These are phyloP conservation scores for Pharnaceum exiguum DNA, from an alignment of 148 eudicot species.

Conservation along the genomic window DNA sequence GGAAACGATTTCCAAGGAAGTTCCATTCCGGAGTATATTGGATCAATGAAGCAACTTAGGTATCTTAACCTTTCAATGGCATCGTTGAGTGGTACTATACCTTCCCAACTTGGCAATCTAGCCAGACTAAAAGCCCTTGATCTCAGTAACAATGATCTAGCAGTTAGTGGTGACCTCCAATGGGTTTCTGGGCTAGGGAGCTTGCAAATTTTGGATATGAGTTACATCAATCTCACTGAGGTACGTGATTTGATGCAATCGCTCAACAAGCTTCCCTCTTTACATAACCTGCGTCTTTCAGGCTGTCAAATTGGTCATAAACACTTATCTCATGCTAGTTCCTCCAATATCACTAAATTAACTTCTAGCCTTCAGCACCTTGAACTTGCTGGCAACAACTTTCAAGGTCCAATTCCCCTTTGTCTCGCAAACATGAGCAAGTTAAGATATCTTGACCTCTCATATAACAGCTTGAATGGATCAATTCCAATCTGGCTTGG, in stretches of 20 bases:
- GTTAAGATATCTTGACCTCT: slow-evolving; percentile 20
- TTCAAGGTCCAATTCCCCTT: slow-evolving; percentile 8
- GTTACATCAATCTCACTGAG: not conserved
- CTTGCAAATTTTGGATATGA: slow-evolving; percentile 7
- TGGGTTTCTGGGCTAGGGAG: slow-evolving; percentile 10
- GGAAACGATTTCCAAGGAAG: slow-evolving; percentile 16
- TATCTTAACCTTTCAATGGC: slow-evolving; percentile 23
- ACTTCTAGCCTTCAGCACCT: slow-evolving; percentile 6
- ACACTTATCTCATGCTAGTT: not conserved
- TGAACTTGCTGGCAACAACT: slow-evolving; percentile 10
- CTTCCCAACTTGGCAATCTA: slow-evolving; percentile 29
- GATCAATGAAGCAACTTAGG: slow-evolving; percentile 29
- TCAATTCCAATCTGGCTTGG: slow-evolving; percentile 9
- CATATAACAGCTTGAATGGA: slow-evolving; percentile 15
- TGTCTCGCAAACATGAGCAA: not conserved
- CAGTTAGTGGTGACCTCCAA: slow-evolving; percentile 1
- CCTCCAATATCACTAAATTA: not conserved
- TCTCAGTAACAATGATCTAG: slow-evolving; percentile 10
- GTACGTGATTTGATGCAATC: not conserved
- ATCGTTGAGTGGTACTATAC: slow-evolving; percentile 12
- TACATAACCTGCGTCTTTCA: not conserved
- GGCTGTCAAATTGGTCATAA: not conserved
- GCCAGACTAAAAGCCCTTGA: slow-evolving; percentile 22
- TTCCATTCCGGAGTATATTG: slow-evolving; percentile 28
- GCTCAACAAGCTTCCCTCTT: slow-evolving; percentile 10